Conservation (phyloP, 441 rosid species). For the Geranium incanum region DNA sequence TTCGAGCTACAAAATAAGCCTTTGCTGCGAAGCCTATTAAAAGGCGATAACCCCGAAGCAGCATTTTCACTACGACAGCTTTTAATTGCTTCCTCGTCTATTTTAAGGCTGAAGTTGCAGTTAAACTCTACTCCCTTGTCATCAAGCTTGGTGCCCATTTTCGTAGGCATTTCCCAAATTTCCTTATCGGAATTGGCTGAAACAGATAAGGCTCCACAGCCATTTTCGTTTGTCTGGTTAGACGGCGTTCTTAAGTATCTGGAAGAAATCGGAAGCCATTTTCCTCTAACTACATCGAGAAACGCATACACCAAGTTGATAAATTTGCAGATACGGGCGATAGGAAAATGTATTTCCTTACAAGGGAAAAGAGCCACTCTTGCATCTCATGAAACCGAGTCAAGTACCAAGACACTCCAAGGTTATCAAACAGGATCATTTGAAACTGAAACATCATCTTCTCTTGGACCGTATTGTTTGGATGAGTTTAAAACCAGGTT, state of each 20-base stretch:
- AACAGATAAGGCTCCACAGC: slow-evolving; percentile 33
- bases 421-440: slow-evolving; percentile 27
- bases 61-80: slow-evolving; percentile 69
- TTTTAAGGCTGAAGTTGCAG: slow-evolving; percentile 54
- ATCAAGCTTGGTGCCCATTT: slow-evolving; percentile 39
- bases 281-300: slow-evolving; percentile 38
- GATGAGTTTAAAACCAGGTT: slow-evolving; percentile 60
- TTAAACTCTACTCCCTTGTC: slow-evolving; percentile 30
- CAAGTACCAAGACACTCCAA: slow-evolving; percentile 43
- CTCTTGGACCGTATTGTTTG: slow-evolving; percentile 33
- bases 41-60: slow-evolving; percentile 48
- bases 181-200: slow-evolving; percentile 54
- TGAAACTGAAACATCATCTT: slow-evolving; percentile 25
- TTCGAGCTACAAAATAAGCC: slow-evolving; percentile 29
- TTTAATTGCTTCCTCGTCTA: slow-evolving; percentile 60
- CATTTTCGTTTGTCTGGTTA: slow-evolving; percentile 60
- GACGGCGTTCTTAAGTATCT: slow-evolving; percentile 73
- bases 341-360: slow-evolving; percentile 74
- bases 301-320: slow-evolving; percentile 50
- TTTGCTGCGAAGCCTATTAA: slow-evolving; percentile 43
- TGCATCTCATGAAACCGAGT: slow-evolving; percentile 63
- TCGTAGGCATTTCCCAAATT: slow-evolving; percentile 43
- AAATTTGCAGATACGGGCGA: slow-evolving; percentile 58
- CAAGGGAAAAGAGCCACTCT: slow-evolving; percentile 75
- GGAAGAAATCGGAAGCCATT: slow-evolving; percentile 65